Percentiles rank a stretch among this genome's conserved stretches.
These are phyloP conservation scores for Oryza brachyantha DNA, from an alignment of 176 grass and related monocot genomes.

Conservation along the genomic window DNA sequence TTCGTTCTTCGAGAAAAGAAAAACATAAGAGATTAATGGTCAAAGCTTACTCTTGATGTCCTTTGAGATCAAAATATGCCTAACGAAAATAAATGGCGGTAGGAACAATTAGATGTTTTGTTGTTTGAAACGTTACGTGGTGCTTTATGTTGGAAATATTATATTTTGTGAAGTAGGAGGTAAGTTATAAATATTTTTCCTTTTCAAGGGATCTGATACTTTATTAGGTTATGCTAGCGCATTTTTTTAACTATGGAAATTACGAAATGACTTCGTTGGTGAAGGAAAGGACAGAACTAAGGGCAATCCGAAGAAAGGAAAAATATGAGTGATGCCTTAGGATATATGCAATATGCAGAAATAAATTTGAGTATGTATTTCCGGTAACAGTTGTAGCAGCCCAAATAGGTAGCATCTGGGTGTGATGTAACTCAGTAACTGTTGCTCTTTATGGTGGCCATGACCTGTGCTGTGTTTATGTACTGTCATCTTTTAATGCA, in stretches of 20 bases:
- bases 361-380: background rate
- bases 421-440: background rate
- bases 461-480: background rate
- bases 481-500: conserved; percentile 6
- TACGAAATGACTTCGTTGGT: background rate
- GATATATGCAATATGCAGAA: background rate
- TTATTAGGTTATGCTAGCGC: background rate
- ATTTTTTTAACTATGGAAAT: background rate
- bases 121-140: background rate
- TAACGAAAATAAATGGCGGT: too few relatives aligned
- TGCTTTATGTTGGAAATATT: background rate
- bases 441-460: background rate
- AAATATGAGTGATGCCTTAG: background rate
- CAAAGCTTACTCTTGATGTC: too few relatives aligned
- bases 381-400: background rate
- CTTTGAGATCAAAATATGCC: too few relatives aligned
- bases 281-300: background rate
- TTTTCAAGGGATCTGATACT: background rate
- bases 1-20: too few relatives aligned
- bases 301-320: too few relatives aligned
- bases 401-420: conserved; percentile 1
- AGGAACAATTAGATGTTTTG: background rate
- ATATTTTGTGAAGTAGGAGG: background rate
- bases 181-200: background rate
- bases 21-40: too few relatives aligned